phyloP scores from a whole-genome alignment of 2,329 filamentous ascomycete species.

The Beauveria pseudobassiana region DNA sequence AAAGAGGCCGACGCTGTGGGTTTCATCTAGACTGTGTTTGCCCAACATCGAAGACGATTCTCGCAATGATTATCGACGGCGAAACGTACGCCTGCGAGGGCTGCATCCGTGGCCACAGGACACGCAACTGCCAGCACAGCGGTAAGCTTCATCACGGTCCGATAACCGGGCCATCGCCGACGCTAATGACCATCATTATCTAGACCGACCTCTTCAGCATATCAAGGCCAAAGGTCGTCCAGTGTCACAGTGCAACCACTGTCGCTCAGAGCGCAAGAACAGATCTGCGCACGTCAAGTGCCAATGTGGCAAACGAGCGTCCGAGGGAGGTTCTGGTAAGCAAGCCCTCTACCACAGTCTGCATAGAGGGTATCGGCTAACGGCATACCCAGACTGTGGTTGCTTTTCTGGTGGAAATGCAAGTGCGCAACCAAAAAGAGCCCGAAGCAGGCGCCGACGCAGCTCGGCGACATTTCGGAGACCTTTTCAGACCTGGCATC shows the following conservation, averaged over 20 bases:
- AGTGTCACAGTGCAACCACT: conserved; percentile 11
- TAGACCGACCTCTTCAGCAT: conserved; percentile 8
- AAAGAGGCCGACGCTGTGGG: too few relatives aligned
- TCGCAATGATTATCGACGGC: conserved; percentile 9
- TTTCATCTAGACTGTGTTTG: background rate
- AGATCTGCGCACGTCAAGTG: conserved; percentile 11
- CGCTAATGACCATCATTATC: background rate
- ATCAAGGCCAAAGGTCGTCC: conserved; percentile 8
- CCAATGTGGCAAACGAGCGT: conserved; percentile 55
- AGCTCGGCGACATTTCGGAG: background rate
- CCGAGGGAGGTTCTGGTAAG: conserved; percentile 4
- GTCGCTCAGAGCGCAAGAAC: conserved; percentile 7
- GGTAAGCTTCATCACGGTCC: conserved; percentile 17
- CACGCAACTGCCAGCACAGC: conserved; percentile 10
- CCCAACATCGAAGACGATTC: background rate
- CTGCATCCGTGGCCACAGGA: conserved; percentile 10
- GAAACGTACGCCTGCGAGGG: conserved; percentile 9
- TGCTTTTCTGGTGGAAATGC: conserved; percentile 3
- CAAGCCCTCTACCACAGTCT: background rate
- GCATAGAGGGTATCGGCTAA: background rate
- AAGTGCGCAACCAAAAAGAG: conserved; percentile 12
- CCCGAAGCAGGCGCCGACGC: background rate
- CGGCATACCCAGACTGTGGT: background rate
- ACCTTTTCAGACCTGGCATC: background rate
- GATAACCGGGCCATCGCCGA: background rate